phyloP scores from a whole-genome alignment of 768 basidiomycete species.

The Collybiopsis confluens region DNA sequence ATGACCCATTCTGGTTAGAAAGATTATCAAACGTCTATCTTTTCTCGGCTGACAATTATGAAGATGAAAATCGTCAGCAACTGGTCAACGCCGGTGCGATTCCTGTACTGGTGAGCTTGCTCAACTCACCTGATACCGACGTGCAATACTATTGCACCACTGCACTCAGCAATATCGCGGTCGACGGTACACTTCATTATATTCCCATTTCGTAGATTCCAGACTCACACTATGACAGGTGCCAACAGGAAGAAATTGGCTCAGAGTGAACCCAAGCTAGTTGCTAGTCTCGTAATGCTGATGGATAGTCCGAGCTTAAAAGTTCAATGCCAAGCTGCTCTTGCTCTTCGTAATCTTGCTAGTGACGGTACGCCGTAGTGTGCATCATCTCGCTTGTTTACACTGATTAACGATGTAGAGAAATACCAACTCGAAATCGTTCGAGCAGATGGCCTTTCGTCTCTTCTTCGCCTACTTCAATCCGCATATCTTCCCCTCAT shows the following conservation, averaged over 20 bases:
- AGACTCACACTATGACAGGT: conserved; percentile 39
- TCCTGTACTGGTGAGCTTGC: conserved; percentile 89
- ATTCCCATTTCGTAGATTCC: too few relatives aligned
- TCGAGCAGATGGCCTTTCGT: conserved; percentile 87
- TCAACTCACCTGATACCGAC: conserved; percentile 97
- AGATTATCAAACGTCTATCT: conserved; percentile 14
- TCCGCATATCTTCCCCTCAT: conserved; percentile 97
- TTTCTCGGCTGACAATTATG: neutral
- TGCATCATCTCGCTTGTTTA: neutral
- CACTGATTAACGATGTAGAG: conserved; percentile 44
- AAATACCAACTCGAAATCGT: conserved; percentile 99
- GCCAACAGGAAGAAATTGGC: conserved; percentile 92
- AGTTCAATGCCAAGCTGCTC: conserved; percentile 96
- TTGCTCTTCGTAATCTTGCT: conserved; percentile 93
- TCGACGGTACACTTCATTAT: conserved; percentile 61
- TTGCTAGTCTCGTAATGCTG: conserved; percentile 85
- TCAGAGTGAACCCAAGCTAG: conserved; percentile 89
- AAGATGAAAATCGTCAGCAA: conserved; percentile 98
- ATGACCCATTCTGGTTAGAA: conserved; percentile 99
- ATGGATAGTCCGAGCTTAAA: conserved; percentile 98
- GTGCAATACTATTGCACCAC: conserved; percentile 99
- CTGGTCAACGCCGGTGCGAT: conserved; percentile 98
- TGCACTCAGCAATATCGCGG: conserved; percentile 96
- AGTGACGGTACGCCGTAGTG: conserved; percentile 71
- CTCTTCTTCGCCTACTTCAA: conserved; percentile 89